Evolutionary conservation across 805 yeast genomes (phyloP), one percentile per base, ranked within the genome.

Genomic region (Saccharomyces jurei): DNA sequence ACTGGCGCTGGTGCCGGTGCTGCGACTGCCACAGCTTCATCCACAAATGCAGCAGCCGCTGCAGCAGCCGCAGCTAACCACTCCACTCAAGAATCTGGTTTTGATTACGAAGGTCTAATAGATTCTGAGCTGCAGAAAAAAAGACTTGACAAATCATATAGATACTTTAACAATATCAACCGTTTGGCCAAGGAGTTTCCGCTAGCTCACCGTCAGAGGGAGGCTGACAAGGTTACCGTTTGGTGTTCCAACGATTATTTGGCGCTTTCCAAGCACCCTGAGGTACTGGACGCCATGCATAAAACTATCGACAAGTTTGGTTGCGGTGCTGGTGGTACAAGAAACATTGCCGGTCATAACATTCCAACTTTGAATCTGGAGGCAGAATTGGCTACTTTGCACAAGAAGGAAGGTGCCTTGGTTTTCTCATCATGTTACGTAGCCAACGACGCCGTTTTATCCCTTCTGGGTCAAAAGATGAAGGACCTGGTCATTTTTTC

Each of bases 201-300:
- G 48, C 76, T 76, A 65, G 99, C 99, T 41, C 99, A 94, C 68
- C 81, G 94, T 60, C 79, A 84, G 55, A 57, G 67, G 41, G 89
- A 85, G 66, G 76, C 76, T 14, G 96, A 89, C 65, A 87, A 87
- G 68, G 99, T 94, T 56, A 90, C 96, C 52, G 99, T 94, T 55
- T 94, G 99, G 99, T 94, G 99, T 68, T 91, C 99, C 46, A 94
- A 94, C 71, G 99, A 94, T 72, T 94, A 94, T 71, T 78, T 94
- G 57, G 97, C 98, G 11, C 88, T 94, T 94, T 92, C 97, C 52
- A 83, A 82, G 65, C 87, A 92, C 69, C 79, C 79, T 58, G 75
- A 78, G 58, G 92, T 92, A 48, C 74, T 89, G 56, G 74, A 80
- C 17, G 83, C 82, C 54, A 94, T 92, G 92, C 85, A 86, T 63